A percentile compares a stretch with the other conserved stretches of the same genome.
Evolutionary conservation across 2,329 filamentous ascomycete genomes (phyloP).

Genomic region (Fusarium begoniae): DNA sequence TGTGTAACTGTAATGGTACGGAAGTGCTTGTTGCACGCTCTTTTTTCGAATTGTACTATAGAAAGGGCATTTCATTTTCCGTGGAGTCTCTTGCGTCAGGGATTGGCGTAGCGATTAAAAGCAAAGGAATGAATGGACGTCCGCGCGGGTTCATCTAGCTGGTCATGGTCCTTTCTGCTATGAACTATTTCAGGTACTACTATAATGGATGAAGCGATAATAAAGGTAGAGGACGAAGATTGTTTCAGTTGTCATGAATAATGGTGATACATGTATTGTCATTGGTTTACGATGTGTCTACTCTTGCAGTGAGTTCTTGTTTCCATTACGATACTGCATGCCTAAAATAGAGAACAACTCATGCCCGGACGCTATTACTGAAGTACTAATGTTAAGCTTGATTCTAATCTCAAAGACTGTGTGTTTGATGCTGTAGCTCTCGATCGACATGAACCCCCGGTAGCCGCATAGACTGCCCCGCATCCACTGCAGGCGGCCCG

Average conservation of each 20-base stretch:
- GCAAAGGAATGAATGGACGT: slow-evolving; percentile 17
- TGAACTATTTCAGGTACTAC: slow-evolving; percentile 6
- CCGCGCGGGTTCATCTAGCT: background rate
- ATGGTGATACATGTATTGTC: background rate
- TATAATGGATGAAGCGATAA: slow-evolving; percentile 2
- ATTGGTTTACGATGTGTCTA: background rate
- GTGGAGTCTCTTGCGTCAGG: slow-evolving; percentile 19
- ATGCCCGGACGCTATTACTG: background rate
- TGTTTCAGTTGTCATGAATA: background rate
- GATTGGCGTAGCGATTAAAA: slow-evolving; percentile 26
- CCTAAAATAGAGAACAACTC: no score
- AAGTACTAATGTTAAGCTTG: background rate
- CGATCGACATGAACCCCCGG: slow-evolving; percentile 15
- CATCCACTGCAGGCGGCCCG: slow-evolving; percentile 24
- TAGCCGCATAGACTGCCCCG: slow-evolving; percentile 30
- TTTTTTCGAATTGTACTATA: slow-evolving; percentile 34
- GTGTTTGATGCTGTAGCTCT: background rate
- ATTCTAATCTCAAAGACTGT: background rate
- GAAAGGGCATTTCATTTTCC: slow-evolving; percentile 21
- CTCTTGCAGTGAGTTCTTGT: background rate
- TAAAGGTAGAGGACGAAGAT: slow-evolving; percentile 4
- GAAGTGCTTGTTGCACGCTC: slow-evolving; percentile 6
- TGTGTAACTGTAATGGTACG: slow-evolving; percentile 10
- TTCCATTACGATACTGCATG: background rate
- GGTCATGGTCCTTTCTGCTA: background rate